Evolutionary conservation across 2,329 filamentous ascomycete genomes (phyloP).

Genomic region (Helotiales sp.): DNA sequence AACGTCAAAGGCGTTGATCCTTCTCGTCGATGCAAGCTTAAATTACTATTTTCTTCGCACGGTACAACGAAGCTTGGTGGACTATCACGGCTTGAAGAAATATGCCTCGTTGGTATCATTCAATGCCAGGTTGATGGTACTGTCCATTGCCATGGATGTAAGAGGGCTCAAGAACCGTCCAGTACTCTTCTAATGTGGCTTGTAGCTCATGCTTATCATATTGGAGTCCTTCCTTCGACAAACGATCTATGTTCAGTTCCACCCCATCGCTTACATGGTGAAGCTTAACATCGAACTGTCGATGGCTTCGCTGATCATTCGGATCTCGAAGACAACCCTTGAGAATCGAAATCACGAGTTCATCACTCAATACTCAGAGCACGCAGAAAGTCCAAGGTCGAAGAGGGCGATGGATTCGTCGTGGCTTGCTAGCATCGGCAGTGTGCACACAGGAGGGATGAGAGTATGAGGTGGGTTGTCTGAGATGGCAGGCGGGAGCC

Average conservation of each 20-base stretch:
- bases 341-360: too few relatives aligned
- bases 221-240: background rate
- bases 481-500: too few relatives aligned
- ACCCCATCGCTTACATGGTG: background rate
- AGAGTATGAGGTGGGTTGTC: too few relatives aligned
- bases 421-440: too few relatives aligned
- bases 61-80: background rate
- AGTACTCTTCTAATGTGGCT: background rate
- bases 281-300: background rate
- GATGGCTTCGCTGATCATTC: background rate
- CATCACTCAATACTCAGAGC: too few relatives aligned
- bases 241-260: background rate
- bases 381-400: too few relatives aligned
- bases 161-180: background rate
- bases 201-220: background rate
- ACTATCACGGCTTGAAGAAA: background rate
- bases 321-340: background rate
- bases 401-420: too few relatives aligned
- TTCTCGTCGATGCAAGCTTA: background rate
- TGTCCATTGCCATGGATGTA: background rate
- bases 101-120: background rate
- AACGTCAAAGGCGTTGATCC: background rate
- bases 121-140: background rate
- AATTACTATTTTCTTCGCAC: background rate
- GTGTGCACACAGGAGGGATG: too few relatives aligned